Percentiles rank a stretch among this genome's conserved stretches.
Conservation (phyloP, 176 grass and related monocot species). For the Oryza meyeriana region DNA sequence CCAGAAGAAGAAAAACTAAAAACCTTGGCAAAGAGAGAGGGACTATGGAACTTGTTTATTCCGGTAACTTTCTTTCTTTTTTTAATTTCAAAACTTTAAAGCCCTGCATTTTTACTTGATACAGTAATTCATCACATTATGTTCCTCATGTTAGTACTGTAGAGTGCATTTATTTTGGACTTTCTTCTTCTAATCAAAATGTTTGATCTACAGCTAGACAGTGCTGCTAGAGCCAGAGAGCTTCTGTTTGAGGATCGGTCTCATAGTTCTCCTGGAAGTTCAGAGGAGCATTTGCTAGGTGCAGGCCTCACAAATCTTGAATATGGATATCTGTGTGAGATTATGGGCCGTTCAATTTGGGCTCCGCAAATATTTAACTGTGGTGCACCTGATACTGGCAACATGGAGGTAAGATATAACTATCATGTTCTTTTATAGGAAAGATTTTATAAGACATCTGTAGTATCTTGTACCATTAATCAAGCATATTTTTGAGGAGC, state of each 20-base stretch:
- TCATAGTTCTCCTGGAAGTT: conserved; percentile 33
- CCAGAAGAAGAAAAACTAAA: conserved; percentile 75
- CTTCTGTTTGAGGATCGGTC: conserved; percentile 52
- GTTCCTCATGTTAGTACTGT: neutral
- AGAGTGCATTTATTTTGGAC: conserved; percentile 9
- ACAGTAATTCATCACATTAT: neutral
- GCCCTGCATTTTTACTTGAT: neutral
- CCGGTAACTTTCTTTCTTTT: conserved; percentile 53
- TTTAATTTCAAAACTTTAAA: neutral
- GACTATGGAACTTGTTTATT: conserved; percentile 95
- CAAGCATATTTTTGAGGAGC: conserved; percentile 11
- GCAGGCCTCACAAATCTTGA: conserved; percentile 94
- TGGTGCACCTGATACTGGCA: conserved; percentile 85
- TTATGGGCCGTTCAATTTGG: conserved; percentile 91
- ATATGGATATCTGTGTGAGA: conserved; percentile 95
- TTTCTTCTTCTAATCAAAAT: conserved; percentile 23
- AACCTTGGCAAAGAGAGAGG: conserved; percentile 65
- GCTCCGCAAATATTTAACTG: conserved; percentile 98
- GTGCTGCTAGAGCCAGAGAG: conserved; percentile 84
- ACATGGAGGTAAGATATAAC: conserved; percentile 79
- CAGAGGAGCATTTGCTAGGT: conserved; percentile 59
- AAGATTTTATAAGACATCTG: neutral
- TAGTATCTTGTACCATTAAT: neutral
- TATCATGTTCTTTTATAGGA: neutral
- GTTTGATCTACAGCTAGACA: conserved; percentile 70